These are phyloP conservation scores for Aspergillus campestris DNA, from an alignment of 495 filamentous ascomycete species.

Conservation along the genomic window DNA sequence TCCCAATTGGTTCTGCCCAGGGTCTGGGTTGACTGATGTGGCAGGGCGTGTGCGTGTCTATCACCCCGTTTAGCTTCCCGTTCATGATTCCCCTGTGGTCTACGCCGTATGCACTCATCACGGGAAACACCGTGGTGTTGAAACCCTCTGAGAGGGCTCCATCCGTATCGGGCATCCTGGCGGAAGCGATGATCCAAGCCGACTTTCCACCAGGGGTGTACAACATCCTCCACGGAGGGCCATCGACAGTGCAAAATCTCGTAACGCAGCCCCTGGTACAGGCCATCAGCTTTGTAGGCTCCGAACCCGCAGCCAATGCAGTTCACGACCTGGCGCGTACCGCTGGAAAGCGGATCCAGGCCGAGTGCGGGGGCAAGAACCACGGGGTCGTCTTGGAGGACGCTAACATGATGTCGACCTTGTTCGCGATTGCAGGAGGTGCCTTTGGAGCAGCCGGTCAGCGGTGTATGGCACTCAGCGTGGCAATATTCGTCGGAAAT, in stretches of 20 bases:
- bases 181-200: slow-evolving; percentile 14
- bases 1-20: neutral
- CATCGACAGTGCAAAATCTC: slow-evolving; percentile 9
- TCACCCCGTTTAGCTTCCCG: slow-evolving; percentile 24
- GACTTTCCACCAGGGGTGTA: slow-evolving; percentile 21
- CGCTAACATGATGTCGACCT: slow-evolving; percentile 19
- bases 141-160: slow-evolving; percentile 20
- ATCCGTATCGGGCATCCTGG: slow-evolving; percentile 10
- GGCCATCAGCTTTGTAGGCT: slow-evolving; percentile 23
- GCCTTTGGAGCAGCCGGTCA: slow-evolving; percentile 25
- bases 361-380: slow-evolving; percentile 23
- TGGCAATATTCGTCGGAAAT: slow-evolving; percentile 22
- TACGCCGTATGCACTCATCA: slow-evolving; percentile 15
- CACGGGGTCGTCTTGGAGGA: slow-evolving; percentile 23
- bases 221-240: slow-evolving; percentile 22
- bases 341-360: slow-evolving; percentile 19
- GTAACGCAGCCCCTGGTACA: slow-evolving; percentile 16
- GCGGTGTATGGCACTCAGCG: slow-evolving; percentile 21
- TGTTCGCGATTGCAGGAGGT: slow-evolving; percentile 22
- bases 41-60: slow-evolving; percentile 21
- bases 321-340: slow-evolving; percentile 17
- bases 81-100: slow-evolving; percentile 20
- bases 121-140: slow-evolving; percentile 18
- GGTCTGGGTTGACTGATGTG: neutral
- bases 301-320: slow-evolving; percentile 14